Base-by-base conservation (phyloP, 768 basidiomycete genomes). In the Boletellus ananiceps region DNA sequence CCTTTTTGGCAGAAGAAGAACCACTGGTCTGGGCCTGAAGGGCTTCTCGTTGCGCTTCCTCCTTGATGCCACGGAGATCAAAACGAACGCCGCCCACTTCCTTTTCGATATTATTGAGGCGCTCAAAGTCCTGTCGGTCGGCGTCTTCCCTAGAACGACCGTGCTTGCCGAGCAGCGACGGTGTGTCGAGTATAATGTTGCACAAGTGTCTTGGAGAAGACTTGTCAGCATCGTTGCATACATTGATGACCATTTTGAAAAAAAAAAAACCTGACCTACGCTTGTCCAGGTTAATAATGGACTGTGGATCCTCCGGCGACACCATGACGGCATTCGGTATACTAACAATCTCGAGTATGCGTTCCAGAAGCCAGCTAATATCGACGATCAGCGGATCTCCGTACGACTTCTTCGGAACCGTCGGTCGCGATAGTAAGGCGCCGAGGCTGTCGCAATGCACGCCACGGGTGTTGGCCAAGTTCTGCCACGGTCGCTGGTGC, bases 321-420 rank as follows among this genome's bases (percentile, higher is more conserved):
- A 80, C 74, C 40, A 81, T 78, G 8, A 88, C 67, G 14, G 82
- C 73, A 62, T 93, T 88, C 4, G 88, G 83, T 44, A 82, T 76
- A 23, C 83, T 81, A 50, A 91, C 79, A 40, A 92, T 73, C 62
- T 92, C 90, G 32, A 92, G 69, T 67, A 92, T 79, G 38, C 88
- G 79, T 63, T 93, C 90, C 49, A 93, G 63, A 34, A 91, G 68
- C 88, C 89, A 93, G 9, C 86, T 87, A 55, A 89, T 78, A 61
- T 92, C 90, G 14, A 86, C 77, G 4, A 83, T 81, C 39, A 90
- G 68, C 6, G 77, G 70, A 29, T 81, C 77, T 27, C 71, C 71
- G 27, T 76, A 73, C 12, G 69, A 60, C 15, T 74, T 67, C 9
- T 71, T 65, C 41, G 77, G 75, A 7, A 75, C 64, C 38, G 60